These are phyloP conservation scores for Eleusine coracana DNA, from an alignment of 176 grass and related monocot species.

Conservation along the genomic window DNA sequence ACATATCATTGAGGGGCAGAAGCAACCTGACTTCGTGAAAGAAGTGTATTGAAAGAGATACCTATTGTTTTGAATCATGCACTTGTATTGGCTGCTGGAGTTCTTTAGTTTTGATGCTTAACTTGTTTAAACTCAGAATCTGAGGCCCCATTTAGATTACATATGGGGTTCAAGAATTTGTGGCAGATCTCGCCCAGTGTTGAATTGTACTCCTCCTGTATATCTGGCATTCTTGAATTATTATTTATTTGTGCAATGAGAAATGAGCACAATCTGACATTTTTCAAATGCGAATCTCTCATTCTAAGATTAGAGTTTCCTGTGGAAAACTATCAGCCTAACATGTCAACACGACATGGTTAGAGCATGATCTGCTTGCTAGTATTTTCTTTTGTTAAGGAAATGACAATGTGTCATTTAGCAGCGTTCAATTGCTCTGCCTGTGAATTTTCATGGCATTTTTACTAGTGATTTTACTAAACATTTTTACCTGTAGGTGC, in stretches of 20 bases:
- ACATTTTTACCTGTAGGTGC: no score
- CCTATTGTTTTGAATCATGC: not conserved
- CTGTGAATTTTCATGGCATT: no score
- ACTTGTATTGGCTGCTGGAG: not conserved
- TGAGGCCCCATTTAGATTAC: not conserved
- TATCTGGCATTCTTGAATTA: not conserved
- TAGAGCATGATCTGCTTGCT: no score
- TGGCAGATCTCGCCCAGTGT: not conserved
- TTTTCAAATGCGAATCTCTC: not conserved
- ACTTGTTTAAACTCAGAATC: not conserved
- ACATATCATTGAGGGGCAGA: conserved; percentile 29
- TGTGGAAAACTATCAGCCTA: not conserved
- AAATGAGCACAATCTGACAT: not conserved
- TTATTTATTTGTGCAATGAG: not conserved
- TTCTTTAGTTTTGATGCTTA: conserved; percentile 1
- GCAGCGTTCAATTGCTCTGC: no score
- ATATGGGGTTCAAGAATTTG: not conserved
- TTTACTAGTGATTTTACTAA: no score
- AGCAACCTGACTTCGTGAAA: conserved; percentile 10
- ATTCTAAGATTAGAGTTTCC: not conserved
- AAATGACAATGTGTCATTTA: no score
- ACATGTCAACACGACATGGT: not conserved
- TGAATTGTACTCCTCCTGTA: not conserved
- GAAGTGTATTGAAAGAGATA: not conserved
- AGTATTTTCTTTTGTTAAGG: no score